Evolutionary conservation across 139 green algal genomes (phyloP).

Genomic region (Chlorella vulgaris): DNA sequence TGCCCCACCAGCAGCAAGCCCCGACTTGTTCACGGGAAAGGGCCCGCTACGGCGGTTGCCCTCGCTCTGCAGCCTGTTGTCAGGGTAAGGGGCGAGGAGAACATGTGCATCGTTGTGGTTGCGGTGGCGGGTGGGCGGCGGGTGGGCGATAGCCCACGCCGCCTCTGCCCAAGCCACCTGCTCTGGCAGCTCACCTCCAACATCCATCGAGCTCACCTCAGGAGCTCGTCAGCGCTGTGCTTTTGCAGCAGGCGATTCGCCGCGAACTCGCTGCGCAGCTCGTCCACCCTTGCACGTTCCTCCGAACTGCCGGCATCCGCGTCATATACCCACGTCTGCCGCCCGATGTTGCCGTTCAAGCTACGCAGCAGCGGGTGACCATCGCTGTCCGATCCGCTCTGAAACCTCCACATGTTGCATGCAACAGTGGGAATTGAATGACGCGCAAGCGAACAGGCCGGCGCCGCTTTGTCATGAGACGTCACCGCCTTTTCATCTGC

Average conservation of each 20-base stretch:
- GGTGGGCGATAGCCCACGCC: not conserved
- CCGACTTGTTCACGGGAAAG: conserved; percentile 16
- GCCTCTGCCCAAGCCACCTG: no score
- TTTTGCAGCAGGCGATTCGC: conserved; percentile 65
- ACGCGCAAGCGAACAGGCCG: not conserved
- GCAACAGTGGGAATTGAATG: not conserved
- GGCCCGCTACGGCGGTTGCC: conserved; percentile 4
- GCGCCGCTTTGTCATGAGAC: not conserved
- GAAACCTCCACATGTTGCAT: conserved; percentile 42
- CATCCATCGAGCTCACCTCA: conserved; percentile 47
- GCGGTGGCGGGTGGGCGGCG: not conserved
- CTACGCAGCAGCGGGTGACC: conserved; percentile 42
- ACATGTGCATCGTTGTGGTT: not conserved
- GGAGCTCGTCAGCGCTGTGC: conserved; percentile 88
- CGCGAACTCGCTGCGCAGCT: conserved; percentile 64
- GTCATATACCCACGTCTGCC: conserved; percentile 86
- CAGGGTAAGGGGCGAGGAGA: not conserved
- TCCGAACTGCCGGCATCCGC: conserved; percentile 63
- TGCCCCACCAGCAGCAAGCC: not conserved
- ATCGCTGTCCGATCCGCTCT: conserved; percentile 30
- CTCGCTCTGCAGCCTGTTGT: conserved; percentile 38
- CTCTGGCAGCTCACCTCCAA: no score
- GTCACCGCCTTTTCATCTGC: no score
- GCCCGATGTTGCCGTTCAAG: conserved; percentile 71
- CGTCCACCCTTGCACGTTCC: conserved; percentile 68